Evolutionary conservation across 352 stramenopile genomes (phyloP), one percentile per base, ranked within the genome.

Genomic region (Globisporangium cylindrosporum): DNA sequence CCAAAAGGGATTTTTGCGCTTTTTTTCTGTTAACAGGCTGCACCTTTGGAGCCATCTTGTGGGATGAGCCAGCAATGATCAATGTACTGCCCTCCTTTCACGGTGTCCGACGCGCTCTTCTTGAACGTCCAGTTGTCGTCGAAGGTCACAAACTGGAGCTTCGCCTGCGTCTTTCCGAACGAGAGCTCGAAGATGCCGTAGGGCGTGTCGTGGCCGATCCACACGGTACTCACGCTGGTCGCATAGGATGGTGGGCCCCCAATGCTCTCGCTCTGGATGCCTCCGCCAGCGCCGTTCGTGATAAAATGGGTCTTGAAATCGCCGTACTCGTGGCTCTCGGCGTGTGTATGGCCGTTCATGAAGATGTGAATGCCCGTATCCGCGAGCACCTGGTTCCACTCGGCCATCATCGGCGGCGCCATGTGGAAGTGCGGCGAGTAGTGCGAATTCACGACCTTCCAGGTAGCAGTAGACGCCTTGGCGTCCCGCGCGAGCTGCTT

Each of bases 401-500:
- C 75, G 22, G 73, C 64, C 80, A 91, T 91, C 76, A 89, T 84
- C n/a, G 70, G 64, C 29, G 82, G 85, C 9, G 71, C 68, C 81
- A 91, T 90, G 78, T 91, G 83, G 54, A 88, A 89, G 64, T 89
- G 79, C 32, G 84, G 84, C 22, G 80, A 89, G 72, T 92, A 90
- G 72, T 92, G 81, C n/a, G 84, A 84, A 64, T 90, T 90, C 51
- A 92, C 80, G 62, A 90, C 61, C 67, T 92, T 92, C 80, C 81
- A 92, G 27, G 79, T 89, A 5, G 84, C 84, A 0, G 68, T 86
- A 4, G 81, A 90, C 8, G 68, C 72, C 49, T 75, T 76, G 41
- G 83, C 77, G 55, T 93, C 85, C 7, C 72, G 61, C 8, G 63
- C 64, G 57, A 90, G 72, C 65, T 90, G 79, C n/a, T 70, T 72